These are phyloP conservation scores for Zangia roseola DNA, from an alignment of 768 basidiomycete species.

Conservation along the genomic window DNA sequence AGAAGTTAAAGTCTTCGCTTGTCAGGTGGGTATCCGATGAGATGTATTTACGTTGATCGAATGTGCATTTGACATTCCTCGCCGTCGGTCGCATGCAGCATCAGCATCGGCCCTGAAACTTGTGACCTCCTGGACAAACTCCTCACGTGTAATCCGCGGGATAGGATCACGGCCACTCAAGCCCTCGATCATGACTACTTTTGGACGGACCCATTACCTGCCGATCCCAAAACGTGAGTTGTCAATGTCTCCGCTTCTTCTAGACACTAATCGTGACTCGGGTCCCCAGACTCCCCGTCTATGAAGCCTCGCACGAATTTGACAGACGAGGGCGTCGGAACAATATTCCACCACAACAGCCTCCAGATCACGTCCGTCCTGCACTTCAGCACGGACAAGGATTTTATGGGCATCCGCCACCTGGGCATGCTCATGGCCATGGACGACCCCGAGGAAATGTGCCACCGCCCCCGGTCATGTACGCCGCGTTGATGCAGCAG, in stretches of 20 bases:
- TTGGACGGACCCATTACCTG: conserved; percentile 87
- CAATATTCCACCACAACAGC: conserved; percentile 29
- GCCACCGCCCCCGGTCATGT: conserved; percentile 26
- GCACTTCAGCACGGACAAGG: conserved; percentile 30
- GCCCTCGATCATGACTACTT: conserved; percentile 95
- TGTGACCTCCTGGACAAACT: conserved; percentile 82
- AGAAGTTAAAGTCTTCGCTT: conserved; percentile 57
- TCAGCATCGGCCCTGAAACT: conserved; percentile 69
- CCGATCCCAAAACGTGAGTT: conserved; percentile 75
- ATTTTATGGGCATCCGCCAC: conserved; percentile 33
- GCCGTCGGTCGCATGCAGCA: conserved; percentile 11
- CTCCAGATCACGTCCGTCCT: conserved; percentile 35
- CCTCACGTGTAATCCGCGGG: conserved; percentile 77
- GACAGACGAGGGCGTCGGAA: conserved; percentile 68
- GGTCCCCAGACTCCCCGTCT: conserved; percentile 57
- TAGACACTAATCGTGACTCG: background rate
- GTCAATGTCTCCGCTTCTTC: background rate
- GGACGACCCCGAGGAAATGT: conserved; percentile 31
- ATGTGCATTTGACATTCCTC: conserved; percentile 1
- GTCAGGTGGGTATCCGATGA: conserved; percentile 49
- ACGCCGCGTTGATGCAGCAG: conserved; percentile 32
- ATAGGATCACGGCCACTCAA: conserved; percentile 79
- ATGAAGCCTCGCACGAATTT: conserved; percentile 83
- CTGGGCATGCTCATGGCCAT: conserved; percentile 25
- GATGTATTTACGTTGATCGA: background rate